Base-by-base conservation (phyloP, 2,329 filamentous ascomycete genomes). In the Amesomyces nigricolor region DNA sequence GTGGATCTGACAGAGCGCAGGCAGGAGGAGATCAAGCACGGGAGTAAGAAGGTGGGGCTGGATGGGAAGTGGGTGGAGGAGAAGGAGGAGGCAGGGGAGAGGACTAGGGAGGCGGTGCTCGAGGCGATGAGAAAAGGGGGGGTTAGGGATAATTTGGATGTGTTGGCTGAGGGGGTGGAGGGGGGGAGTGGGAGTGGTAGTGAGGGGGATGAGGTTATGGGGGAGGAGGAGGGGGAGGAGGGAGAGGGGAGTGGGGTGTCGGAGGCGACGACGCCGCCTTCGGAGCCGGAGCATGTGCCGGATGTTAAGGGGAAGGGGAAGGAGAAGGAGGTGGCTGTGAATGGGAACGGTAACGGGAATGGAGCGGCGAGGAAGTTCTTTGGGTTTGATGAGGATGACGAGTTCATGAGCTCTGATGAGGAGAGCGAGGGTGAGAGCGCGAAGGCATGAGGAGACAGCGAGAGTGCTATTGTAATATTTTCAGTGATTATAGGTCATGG, bases 61-160 rank as follows among this genome's bases (percentile, higher is more conserved):
- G 90, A 96, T 66, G 90, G 89, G 0, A 88, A 92, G 68, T 99
- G 92, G 91, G 85, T 97, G 40, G 94, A 99, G 69, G 87, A 90
- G 62, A 96, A 95, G 71, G 91, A 96, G 64, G 91, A 96, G 68
- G 88, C 87, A 26, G 86, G 83, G 62, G 90, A 95, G 73, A 87
- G 88, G 70, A 92, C 91, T 0, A 77, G 88, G 40, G 84, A 89
- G 63, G 88, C 88, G 3, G 87, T 92, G 5, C 67, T 87, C 43
- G 82, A 80, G 47, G 86, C 83, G 7, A 85, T 91, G 75, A 85
- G 83, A 70, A 75, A 78, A 14, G 83, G 83, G 2, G 75, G 77
- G 52, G 82, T 80, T 66, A 81, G 77, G 59, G 84, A 87, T 72
- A 83, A 83, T 39, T 19, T 63, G 50, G 22, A 51, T 50, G 40